Evolutionary conservation across 352 stramenopile species (phyloP).

Genomic region (Globisporangium barbulae): DNA sequence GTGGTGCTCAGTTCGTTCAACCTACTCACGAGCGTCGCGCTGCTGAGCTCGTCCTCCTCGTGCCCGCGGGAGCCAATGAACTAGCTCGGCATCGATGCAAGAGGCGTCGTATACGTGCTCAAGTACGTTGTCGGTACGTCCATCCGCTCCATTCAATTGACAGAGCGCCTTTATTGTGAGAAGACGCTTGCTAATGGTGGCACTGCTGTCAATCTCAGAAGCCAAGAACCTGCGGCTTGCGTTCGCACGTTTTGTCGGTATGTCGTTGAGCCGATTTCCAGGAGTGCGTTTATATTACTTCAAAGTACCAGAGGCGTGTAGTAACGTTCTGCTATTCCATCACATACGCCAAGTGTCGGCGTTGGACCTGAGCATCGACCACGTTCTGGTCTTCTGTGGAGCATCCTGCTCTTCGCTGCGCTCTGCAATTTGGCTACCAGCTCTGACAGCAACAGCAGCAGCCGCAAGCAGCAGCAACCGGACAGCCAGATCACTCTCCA

Average conservation of each 20-base stretch:
- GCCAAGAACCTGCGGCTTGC: constrained; percentile 1
- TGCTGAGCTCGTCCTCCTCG: background rate
- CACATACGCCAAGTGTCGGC: background rate
- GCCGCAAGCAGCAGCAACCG: background rate
- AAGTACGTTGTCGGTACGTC: background rate
- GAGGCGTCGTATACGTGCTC: constrained; percentile 3
- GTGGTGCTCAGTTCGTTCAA: background rate
- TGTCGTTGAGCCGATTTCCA: too few relatives aligned
- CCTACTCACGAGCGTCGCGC: background rate
- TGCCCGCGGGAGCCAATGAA: background rate
- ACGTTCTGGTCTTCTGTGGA: background rate
- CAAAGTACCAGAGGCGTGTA: too few relatives aligned
- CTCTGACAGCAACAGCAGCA: background rate
- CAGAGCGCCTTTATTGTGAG: background rate
- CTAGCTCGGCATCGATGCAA: background rate
- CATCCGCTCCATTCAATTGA: background rate
- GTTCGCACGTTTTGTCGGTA: background rate
- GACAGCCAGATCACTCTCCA: background rate
- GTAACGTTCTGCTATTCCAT: background rate
- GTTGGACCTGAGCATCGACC: background rate
- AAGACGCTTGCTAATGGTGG: background rate
- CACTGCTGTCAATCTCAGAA: background rate
- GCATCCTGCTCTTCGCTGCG: background rate
- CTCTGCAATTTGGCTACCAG: background rate
- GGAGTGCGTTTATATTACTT: too few relatives aligned